A percentile compares a stretch with the other conserved stretches of the same genome.
phyloP scores from a whole-genome alignment of 108 stramenopile species.

The Nitzschia putrida region DNA sequence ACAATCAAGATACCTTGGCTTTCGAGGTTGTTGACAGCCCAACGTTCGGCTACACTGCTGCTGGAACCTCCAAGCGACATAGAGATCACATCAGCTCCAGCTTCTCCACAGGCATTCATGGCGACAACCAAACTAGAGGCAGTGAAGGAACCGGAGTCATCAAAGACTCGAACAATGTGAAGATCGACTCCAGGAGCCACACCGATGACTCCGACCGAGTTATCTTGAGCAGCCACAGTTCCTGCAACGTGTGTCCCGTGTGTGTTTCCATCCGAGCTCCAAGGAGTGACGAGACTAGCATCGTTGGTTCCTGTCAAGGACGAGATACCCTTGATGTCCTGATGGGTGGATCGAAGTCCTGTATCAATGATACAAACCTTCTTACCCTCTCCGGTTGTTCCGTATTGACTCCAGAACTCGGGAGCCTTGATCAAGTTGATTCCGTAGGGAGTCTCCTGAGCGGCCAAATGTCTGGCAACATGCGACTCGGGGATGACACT shows the following conservation, averaged over 20 bases:
- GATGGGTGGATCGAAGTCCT: constrained; percentile 35
- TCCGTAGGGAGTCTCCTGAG: constrained; percentile 17
- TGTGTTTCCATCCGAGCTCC: constrained; percentile 19
- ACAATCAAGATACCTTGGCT: constrained; percentile 52
- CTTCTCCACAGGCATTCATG: constrained; percentile 40
- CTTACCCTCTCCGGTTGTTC: constrained; percentile 5
- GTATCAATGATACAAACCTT: constrained; percentile 67
- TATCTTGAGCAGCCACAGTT: constrained; percentile 59
- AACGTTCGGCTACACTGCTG: constrained; percentile 3
- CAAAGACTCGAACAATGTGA: constrained; percentile 42
- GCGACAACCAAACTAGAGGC: constrained; percentile 41
- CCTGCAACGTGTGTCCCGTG: constrained; percentile 66
- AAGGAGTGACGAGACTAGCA: constrained; percentile 4
- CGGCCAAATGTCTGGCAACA: background rate
- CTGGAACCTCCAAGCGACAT: constrained; percentile 46
- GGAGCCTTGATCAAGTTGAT: constrained; percentile 28
- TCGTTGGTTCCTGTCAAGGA: constrained; percentile 6
- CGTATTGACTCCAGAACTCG: constrained; percentile 16
- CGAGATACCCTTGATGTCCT: constrained; percentile 34
- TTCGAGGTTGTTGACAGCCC: constrained; percentile 21
- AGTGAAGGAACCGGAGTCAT: constrained; percentile 19
- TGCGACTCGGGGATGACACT: constrained; percentile 7
- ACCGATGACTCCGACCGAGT: constrained; percentile 54
- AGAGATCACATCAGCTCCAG: constrained; percentile 52
- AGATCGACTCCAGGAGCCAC: constrained; percentile 38